A percentile compares a stretch with the other conserved stretches of the same genome.
Evolutionary conservation across 106 monocot species (phyloP).

Genomic region (Iris macrosiphon): DNA sequence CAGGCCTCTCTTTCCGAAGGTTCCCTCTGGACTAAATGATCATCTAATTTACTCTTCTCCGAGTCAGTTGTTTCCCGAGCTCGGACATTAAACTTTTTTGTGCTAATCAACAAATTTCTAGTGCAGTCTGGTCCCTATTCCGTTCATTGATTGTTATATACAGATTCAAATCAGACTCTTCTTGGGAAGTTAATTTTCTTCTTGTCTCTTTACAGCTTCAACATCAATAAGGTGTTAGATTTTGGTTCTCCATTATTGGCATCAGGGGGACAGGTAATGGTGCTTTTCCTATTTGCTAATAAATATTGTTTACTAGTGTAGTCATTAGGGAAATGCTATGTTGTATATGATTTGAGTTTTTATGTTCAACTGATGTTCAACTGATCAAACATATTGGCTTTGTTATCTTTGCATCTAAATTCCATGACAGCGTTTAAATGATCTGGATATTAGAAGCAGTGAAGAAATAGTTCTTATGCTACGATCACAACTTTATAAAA

Average conservation of each 20-base stretch:
- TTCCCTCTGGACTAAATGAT: constrained; percentile 4
- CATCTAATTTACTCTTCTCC: neutral
- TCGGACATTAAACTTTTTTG: no score
- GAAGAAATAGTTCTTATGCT: neutral
- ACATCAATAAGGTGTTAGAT: constrained; percentile 81
- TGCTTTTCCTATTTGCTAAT: neutral
- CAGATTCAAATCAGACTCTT: neutral
- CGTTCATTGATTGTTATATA: constrained; percentile 2
- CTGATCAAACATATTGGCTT: no score
- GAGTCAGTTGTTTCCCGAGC: neutral
- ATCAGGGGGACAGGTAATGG: constrained; percentile 88
- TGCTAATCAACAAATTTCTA: neutral
- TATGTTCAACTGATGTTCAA: no score
- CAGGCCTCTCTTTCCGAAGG: constrained; percentile 85
- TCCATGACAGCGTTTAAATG: no score
- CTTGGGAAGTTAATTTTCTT: constrained; percentile 3
- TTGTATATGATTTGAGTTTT: no score
- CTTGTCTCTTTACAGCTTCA: constrained; percentile 54
- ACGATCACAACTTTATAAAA: neutral
- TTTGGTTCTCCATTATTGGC: constrained; percentile 89
- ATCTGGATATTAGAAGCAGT: neutral
- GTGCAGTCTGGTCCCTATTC: neutral
- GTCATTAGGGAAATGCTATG: no score
- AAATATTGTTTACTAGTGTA: neutral
- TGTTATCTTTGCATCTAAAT: no score